A percentile compares a stretch with the other conserved stretches of the same genome.
phyloP scores from a whole-genome alignment of 108 stramenopile genomes.

The Pseudonitzschia multiseries region DNA sequence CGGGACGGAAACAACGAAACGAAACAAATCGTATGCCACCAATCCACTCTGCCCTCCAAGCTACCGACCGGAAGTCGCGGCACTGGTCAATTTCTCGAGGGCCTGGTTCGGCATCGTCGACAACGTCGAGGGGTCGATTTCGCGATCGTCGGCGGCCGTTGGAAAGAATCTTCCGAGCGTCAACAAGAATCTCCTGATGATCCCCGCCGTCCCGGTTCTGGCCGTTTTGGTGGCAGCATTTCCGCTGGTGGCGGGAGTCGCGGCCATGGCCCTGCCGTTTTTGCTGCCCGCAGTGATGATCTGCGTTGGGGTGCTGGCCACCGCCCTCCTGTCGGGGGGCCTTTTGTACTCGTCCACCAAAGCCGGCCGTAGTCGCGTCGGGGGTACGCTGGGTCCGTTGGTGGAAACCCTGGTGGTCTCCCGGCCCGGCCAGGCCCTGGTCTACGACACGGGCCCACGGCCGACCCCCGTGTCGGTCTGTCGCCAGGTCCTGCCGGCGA shows the following conservation, averaged over 20 bases:
- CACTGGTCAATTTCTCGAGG: conserved; percentile 48
- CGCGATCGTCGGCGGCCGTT: conserved; percentile 14
- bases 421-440: conserved; percentile 53
- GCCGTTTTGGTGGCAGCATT: conserved; percentile 44
- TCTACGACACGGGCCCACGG: conserved; percentile 82
- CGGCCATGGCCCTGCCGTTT: conserved; percentile 71
- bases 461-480: conserved; percentile 66
- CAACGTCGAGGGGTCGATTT: conserved; percentile 36
- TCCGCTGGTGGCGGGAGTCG: conserved; percentile 59
- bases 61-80: conserved; percentile 73
- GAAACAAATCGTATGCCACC: too few species aligned
- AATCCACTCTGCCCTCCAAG: too few species aligned
- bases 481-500: conserved; percentile 59
- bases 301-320: conserved; percentile 1
- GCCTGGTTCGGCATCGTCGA: conserved; percentile 72
- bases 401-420: conserved; percentile 55
- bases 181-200: conserved; percentile 44
- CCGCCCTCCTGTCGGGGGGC: conserved; percentile 21
- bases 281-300: conserved; percentile 56
- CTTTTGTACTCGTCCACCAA: conserved; percentile 58
- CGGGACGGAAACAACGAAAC: too few species aligned
- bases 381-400: conserved; percentile 41
- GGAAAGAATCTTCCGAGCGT: conserved; percentile 7
- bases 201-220: conserved; percentile 64
- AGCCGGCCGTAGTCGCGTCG: conserved; percentile 49